Evolutionary conservation across 2,329 filamentous ascomycete genomes (phyloP).

Genomic region (Penicillium decumbens): DNA sequence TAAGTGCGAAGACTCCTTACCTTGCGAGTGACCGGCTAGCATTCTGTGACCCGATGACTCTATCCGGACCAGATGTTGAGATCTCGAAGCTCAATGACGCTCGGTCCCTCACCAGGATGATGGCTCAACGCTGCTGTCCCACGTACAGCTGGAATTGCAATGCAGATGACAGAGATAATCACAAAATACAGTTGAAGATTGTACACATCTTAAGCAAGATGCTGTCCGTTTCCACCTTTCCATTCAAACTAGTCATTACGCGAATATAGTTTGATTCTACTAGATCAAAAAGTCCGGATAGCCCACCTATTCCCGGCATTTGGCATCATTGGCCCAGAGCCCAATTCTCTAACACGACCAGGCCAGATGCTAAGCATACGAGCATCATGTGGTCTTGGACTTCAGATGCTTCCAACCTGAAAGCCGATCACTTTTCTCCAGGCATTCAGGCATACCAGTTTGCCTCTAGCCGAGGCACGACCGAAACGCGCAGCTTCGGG

Average conservation of each 20-base stretch:
- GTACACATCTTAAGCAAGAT: background rate
- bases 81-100: background rate
- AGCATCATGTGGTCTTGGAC: constrained; percentile 16
- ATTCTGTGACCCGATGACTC: background rate
- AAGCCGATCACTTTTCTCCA: constrained; percentile 1
- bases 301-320: constrained; percentile 1
- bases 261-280: background rate
- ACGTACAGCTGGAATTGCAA: constrained; percentile 12
- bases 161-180: constrained; percentile 5
- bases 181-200: background rate
- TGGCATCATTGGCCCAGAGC: constrained; percentile 8
- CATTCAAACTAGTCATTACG: background rate
- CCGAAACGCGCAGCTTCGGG: constrained; percentile 15
- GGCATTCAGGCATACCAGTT: background rate
- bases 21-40: background rate
- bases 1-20: background rate
- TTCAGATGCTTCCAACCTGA: constrained; percentile 3
- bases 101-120: constrained; percentile 1
- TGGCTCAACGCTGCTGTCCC: constrained; percentile 12
- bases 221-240: background rate
- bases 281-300: background rate
- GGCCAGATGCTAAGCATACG: constrained; percentile 19
- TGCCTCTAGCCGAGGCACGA: constrained; percentile 12
- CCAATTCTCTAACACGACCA: constrained; percentile 18
- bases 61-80: background rate